Base-by-base conservation (phyloP, 2,329 filamentous ascomycete genomes). In the Pleoardoris graminearum region DNA sequence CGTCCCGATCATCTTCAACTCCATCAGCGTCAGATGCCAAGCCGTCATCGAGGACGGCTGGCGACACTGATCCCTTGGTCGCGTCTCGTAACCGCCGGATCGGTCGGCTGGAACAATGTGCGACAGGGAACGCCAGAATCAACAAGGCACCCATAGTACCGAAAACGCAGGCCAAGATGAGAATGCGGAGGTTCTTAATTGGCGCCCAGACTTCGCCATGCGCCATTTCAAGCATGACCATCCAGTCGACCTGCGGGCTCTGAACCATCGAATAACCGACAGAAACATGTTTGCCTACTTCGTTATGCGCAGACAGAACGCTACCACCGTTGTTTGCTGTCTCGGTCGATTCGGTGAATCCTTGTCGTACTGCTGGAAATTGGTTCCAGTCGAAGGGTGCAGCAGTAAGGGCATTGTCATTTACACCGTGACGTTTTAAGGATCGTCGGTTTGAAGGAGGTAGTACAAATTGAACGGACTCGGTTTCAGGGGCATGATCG, bases 141-240 rank as follows among this genome's bases (percentile, higher is more conserved):
- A 91, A 69, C 46, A 95, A 82, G 4, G 88, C 79, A 0, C 87
- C 91, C 11, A 87, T 82, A 0, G 91, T 93, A 1, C 88, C 90
- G 68, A 96, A 95, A 0, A 96, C 88, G 55, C 90, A 96, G 4
- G 85, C 90, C 2, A 96, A 74, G 1, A 97, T 82, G 45, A 96
- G 90, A 42, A 87, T 86, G 17, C 89, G 85, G n/a, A 96, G 78
- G 17, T 84, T 85, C 23, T 79, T 75, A 51, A 96, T 91, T 0
- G 91, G 89, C 7, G 80, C 78, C 75, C 88, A 91, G 0, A 91
- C 90, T 72, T 96, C 91, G 19, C 71, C 70, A 57, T 85, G 84
- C 2, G 84, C 79, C 70, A 94, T 87, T 68, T 96, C 92, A 0
- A 96, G 83, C 2, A 96, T 64, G 3, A 97, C 76, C 4, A 89